Evolutionary conservation across 768 basidiomycete species (phyloP), one percentile per base, ranked within the genome.

Genomic region (Amanita thiersii): DNA sequence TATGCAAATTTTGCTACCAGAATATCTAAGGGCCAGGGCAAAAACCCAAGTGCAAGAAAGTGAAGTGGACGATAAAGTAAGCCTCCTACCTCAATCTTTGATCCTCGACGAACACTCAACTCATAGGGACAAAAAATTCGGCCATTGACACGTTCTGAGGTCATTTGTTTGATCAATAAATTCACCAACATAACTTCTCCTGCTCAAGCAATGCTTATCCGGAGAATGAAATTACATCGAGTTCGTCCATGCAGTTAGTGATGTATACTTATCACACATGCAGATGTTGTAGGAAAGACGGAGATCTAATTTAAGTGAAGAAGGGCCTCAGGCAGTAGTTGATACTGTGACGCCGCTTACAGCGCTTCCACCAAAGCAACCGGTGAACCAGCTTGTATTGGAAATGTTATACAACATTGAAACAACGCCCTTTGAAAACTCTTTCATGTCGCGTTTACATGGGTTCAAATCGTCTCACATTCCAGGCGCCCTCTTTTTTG

Each of bases 361-460:
- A 14, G 31, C 56, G n/a, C 51, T 62, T 2, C 52, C 57, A 2
- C 47, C 48, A 5, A 42, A 38, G 10, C 48, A 55, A 0, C 49
- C 55, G 17, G 54, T 58, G 12, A 57, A 64, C 38, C 46, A 58
- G 15, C 52, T 62, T 33, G 59, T 68, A 15, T 51, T 84, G 24
- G 65, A 77, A 32, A 72, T 72, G 0, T 65, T 89, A 7, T 62
- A 72, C 26, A 52, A 52, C 18, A 78, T 87, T 37, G 56, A 61
- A 45, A 78, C 75, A 5, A 88, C 85, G 6, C 77, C 71, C 2
- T 86, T 77, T 56, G 66, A 69, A 43, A 63, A 57, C 45, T 86
- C 84, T 0, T 86, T 89, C 47, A 58, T 78, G 25, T 76, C 79
- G 36, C 77, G 86, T 10, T 53, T 86, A 9, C 64, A 69, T 36